These are phyloP conservation scores for bread wheat (Triticum aestivum) DNA, from an alignment of 176 grass and related monocot species.

Conservation along the genomic window IWGSC_CS_RefSeq_v2.1 NC_057802.1:329195158-329195657, in stretches of 20 bases:
- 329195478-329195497: neutral
- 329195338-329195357: neutral
- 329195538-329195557: conserved; percentile 93
- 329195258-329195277: neutral
- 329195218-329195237: neutral
- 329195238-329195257: conserved; percentile 4
- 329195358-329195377: neutral
- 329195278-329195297: neutral
- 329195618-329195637: conserved; percentile 51
- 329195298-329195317: neutral
- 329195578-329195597: conserved; percentile 89
- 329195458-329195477: neutral
- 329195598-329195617: conserved; percentile 97
- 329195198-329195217: neutral
- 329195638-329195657: conserved; percentile 17
- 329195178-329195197: neutral
- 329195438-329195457: conserved; percentile 14
- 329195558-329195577: conserved; percentile 92
- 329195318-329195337: neutral
- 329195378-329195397: neutral
- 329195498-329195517: conserved; percentile 18
- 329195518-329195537: conserved; percentile 42
- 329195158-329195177: no score
- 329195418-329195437: conserved; percentile 14
- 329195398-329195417: conserved; percentile 13